Conservation (phyloP, 805 yeast genomes). For the Tetrapisispora nanseiensis region DNA sequence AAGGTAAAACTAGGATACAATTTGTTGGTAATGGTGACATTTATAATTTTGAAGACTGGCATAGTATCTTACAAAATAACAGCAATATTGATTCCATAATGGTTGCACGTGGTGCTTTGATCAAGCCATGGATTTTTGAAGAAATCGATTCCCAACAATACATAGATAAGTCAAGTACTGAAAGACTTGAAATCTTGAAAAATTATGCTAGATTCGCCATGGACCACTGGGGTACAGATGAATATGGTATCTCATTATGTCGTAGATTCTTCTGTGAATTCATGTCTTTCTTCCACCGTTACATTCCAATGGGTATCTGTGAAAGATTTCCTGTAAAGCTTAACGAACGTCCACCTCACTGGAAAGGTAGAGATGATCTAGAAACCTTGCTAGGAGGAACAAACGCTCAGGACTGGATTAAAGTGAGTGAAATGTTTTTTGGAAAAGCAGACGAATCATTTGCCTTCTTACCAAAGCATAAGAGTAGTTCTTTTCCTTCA, state of each 20-base stretch:
- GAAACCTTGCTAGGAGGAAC: constrained; percentile 82
- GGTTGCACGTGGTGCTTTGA: constrained; percentile 96
- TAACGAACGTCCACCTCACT: constrained; percentile 88
- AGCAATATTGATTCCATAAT: constrained; percentile 82
- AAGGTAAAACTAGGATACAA: constrained; percentile 49
- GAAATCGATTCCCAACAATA: constrained; percentile 85
- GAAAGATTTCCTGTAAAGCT: constrained; percentile 81
- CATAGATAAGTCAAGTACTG: constrained; percentile 82
- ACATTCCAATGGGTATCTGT: constrained; percentile 86
- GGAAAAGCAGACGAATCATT: constrained; percentile 75
- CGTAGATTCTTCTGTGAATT: constrained; percentile 92
- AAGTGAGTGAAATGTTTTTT: constrained; percentile 86
- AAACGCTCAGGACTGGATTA: constrained; percentile 91
- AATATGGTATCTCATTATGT: constrained; percentile 79
- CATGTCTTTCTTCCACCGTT: constrained; percentile 86
- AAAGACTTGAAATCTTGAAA: constrained; percentile 67
- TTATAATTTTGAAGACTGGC: constrained; percentile 81
- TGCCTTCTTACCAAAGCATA: constrained; percentile 85
- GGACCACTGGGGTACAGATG: constrained; percentile 97
- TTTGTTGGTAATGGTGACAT: constrained; percentile 94
- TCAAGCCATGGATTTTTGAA: constrained; percentile 98
- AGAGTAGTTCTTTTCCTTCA: constrained; percentile 59
- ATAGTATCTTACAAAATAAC: constrained; percentile 46
- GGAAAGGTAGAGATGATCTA: constrained; percentile 87
- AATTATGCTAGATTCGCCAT: constrained; percentile 71